Evolutionary conservation across 2,329 filamentous ascomycete species (phyloP), one percentile per base, ranked within the genome.

Genomic region (Gnomoniopsis smithogilvyi): DNA sequence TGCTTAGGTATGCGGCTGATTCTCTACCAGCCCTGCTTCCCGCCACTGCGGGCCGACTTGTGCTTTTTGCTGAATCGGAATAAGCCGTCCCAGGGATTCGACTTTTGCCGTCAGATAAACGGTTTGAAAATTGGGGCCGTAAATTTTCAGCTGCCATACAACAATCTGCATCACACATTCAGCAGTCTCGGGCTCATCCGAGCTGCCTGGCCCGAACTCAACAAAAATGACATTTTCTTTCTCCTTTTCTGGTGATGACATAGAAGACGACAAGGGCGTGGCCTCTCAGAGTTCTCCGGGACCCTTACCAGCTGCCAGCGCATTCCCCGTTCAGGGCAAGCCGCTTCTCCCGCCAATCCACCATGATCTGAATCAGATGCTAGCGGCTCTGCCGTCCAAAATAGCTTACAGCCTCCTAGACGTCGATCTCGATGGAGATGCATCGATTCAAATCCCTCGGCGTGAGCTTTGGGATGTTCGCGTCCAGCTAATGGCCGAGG

Each of bases 381-480:
- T 88, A n/a, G 72, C 76, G 3, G 73, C 73, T 58, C 78, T 94
- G 49, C 91, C 91, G 0, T 90, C 88, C 57, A 90, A 90, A 71
- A 81, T 95, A 56, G 86, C 88, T 19, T 94, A 88, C 72, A 79
- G 81, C 66, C 80, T 79, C 14, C 73, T 92, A 19, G 73, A 77
- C 8, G 80, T 92, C 53, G 77, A 79, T 21, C 80, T 88, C 6
- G 86, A 88, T 47, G 78, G 83, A 62, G 80, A 80, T 11, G 73
- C 76, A 50, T 73, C 67, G 3, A 69, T 88, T 11, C 73, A 72
- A 41, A 77, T 95, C 8, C 90, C 90, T 0, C 84, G 90, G 43
- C 83, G 91, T 60, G 90, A 93, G 70, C 78, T 95, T 49, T 94
- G 90, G 84, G 91, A 95, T 69, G 87, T 94, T 43, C 82, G 89